Percentiles rank a stretch among this genome's conserved stretches.
Evolutionary conservation across 805 yeast species (phyloP).

Genomic region (Jamesozyma gamospora): DNA sequence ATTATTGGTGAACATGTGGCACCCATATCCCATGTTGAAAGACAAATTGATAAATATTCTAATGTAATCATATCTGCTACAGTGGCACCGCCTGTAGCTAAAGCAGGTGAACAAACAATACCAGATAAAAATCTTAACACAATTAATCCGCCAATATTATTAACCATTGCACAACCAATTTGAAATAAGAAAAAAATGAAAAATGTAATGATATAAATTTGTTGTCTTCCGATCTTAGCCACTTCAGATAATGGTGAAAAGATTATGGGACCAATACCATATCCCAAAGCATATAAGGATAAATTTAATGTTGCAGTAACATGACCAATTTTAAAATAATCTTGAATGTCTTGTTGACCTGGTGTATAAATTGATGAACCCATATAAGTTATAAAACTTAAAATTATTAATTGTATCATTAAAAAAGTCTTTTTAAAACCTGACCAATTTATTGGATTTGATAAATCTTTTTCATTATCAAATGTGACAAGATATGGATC

Average conservation of each 20-base stretch:
- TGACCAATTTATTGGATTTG: conserved; percentile 51
- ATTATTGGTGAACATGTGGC: conserved; percentile 46
- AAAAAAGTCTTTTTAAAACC: conserved; percentile 31
- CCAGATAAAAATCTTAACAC: conserved; percentile 46
- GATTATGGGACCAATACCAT: conserved; percentile 51
- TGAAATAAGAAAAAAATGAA: conserved; percentile 42
- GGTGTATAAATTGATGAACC: conserved; percentile 51
- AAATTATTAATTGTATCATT: conserved; percentile 33
- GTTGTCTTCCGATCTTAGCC: conserved; percentile 43
- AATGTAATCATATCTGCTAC: conserved; percentile 39
- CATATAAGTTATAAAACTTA: conserved; percentile 44
- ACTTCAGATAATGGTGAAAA: conserved; percentile 52
- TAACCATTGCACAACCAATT: conserved; percentile 44
- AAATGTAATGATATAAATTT: conserved; percentile 38
- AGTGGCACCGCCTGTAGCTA: conserved; percentile 52
- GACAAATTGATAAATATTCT: conserved; percentile 36
- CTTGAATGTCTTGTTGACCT: conserved; percentile 35
- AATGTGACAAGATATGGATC: conserved; percentile 26
- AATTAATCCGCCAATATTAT: conserved; percentile 41
- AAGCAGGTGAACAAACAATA: conserved; percentile 44
- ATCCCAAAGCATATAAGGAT: conserved; percentile 47
- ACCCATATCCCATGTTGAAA: conserved; percentile 45
- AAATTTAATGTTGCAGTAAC: conserved; percentile 43
- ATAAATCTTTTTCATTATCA: conserved; percentile 37
- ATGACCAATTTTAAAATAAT: conserved; percentile 36